Percentiles rank a stretch among this genome's conserved stretches.
phyloP scores from a whole-genome alignment of 2,329 filamentous ascomycete genomes.

The Aspergillus felis region DNA sequence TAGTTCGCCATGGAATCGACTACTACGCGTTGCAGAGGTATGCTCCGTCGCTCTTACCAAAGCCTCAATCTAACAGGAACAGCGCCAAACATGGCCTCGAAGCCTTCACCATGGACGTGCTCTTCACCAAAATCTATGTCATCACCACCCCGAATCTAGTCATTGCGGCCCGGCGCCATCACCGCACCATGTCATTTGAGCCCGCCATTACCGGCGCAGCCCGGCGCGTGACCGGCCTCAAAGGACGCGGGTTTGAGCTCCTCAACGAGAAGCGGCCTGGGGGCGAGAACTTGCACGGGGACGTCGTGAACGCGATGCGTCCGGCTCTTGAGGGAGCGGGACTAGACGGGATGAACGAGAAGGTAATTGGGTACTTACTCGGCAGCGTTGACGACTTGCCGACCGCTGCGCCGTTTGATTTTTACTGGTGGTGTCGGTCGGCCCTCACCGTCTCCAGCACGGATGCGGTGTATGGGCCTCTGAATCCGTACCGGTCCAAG shows the following conservation, averaged over 20 bases:
- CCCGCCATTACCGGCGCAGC: constrained; percentile 18
- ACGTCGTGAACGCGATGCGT: constrained; percentile 21
- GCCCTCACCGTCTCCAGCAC: constrained; percentile 26
- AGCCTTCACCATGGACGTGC: constrained; percentile 22
- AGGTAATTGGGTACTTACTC: constrained; percentile 17
- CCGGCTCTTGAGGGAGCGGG: constrained; percentile 19
- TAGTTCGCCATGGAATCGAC: constrained; percentile 19
- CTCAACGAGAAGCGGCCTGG: constrained; percentile 16
- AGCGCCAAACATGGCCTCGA: constrained; percentile 15
- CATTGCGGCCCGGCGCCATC: constrained; percentile 20
- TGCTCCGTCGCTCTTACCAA: neutral
- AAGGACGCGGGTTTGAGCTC: constrained; percentile 13
- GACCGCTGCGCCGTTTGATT: constrained; percentile 12
- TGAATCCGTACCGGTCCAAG: constrained; percentile 23
- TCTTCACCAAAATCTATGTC: constrained; percentile 23
- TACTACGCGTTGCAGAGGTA: constrained; percentile 22
- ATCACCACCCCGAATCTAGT: constrained; percentile 23
- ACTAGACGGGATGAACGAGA: constrained; percentile 24
- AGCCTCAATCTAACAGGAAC: neutral
- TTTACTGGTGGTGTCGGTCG: constrained; percentile 24
- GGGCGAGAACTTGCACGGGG: constrained; percentile 15
- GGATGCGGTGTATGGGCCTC: constrained; percentile 23
- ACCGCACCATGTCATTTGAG: constrained; percentile 19
- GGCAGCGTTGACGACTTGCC: constrained; percentile 16
- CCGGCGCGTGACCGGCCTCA: constrained; percentile 17